These are phyloP conservation scores for Aspergillus baeticus DNA, from an alignment of 495 filamentous ascomycete species.

Conservation along the genomic window DNA sequence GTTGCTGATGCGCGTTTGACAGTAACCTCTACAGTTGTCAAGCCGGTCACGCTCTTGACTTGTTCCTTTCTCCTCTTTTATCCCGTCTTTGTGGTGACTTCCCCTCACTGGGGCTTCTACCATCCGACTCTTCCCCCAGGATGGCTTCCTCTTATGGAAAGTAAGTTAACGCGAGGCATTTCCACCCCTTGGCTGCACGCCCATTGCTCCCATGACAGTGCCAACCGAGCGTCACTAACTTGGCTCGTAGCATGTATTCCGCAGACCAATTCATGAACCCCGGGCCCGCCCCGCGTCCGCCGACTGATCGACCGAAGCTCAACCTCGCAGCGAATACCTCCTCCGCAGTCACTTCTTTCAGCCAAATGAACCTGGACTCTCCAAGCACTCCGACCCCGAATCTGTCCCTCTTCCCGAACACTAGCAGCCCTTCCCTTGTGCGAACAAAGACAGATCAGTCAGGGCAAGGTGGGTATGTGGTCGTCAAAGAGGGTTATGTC, in stretches of 20 bases:
- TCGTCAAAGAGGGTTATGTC: conserved; percentile 88
- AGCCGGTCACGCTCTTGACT: conserved; percentile 2
- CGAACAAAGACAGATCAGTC: conserved; percentile 60
- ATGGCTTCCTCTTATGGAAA: conserved; percentile 40
- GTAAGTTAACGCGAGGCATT: conserved; percentile 28
- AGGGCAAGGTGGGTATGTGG: conserved; percentile 61
- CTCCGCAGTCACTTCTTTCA: conserved; percentile 76
- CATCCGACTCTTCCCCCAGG: conserved; percentile 12
- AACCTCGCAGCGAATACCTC: conserved; percentile 62
- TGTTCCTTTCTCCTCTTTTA: background rate
- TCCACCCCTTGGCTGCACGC: background rate
- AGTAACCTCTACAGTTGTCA: conserved; percentile 10
- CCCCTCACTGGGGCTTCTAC: conserved; percentile 16
- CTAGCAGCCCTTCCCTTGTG: conserved; percentile 65
- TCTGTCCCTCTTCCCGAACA: conserved; percentile 55
- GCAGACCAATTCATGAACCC: conserved; percentile 91
- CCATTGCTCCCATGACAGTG: background rate
- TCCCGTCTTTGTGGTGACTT: conserved; percentile 5
- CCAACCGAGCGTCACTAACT: conserved; percentile 6
- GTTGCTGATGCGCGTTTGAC: conserved; percentile 8
- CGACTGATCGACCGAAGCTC: conserved; percentile 78
- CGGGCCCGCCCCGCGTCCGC: conserved; percentile 88
- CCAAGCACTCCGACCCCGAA: conserved; percentile 54
- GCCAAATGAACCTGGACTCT: conserved; percentile 68
- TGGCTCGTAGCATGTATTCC: conserved; percentile 54